Evolutionary conservation across 306 rosid species (phyloP), one percentile per base, ranked within the genome.

Genomic region (apple (Malus domestica)): DNA sequence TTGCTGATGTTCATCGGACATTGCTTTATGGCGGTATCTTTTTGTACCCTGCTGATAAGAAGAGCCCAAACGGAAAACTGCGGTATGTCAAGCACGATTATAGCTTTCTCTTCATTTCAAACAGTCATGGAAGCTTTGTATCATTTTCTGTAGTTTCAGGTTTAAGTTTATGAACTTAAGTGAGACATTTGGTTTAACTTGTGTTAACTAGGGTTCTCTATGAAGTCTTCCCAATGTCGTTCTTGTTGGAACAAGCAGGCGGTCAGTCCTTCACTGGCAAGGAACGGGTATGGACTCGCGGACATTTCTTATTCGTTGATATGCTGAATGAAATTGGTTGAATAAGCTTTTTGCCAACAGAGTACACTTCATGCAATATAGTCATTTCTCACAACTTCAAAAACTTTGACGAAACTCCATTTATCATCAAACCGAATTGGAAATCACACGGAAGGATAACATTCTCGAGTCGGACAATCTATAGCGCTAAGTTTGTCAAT

Each of bases 1-100:
- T 95, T 65, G 99, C 99, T 80, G 99, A 95, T 83, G 96, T 95
- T 76, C 99, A 95, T 83, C 99, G 99, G 32, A 95, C 99, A 67
- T 76, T 95, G 90, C 99, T 95, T 10, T 95, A 95, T 76, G 99
- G 99, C 65, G 99, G 99, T 55, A 81, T 88, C 81, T 95, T 95
- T 83, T 88, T 95, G 87, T 95, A 95, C 90, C 99, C 99, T 30
- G 97, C 87, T 79, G 99, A 95, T 78, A 90, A 87, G 86, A 95
- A 95, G 89, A 95, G 92, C 80, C 99, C 99, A n/a, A 89, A 76
- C 35, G 99, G 99, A 72, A 95, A 95, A 85, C 88, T 95, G 71
- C 97, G 99, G 99, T 95, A 86, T 59, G 90, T 60, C 40, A 70
- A 76, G 14, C 64, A 29, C 8, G 42, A 60, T 14, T 68, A 23